Evolutionary conservation across 1,139 yeast species (phyloP), one percentile per base, ranked within the genome.

Genomic region (Suzukiozyma palmioleophila): DNA sequence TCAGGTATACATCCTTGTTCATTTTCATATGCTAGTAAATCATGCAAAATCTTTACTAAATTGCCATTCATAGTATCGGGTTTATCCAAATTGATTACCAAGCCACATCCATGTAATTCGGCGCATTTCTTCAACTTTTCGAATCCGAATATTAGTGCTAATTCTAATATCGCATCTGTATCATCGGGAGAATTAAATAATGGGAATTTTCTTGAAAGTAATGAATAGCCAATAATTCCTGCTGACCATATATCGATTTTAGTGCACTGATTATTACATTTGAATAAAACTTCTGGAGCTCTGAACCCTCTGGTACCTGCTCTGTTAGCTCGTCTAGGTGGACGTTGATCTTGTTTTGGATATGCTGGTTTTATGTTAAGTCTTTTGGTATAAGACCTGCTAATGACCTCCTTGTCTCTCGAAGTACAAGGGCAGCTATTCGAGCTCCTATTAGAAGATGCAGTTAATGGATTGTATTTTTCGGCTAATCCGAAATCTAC

Each of bases 241-340:
- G 90, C 95, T 2, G 96, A 83, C 97, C 97, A 89, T 12, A 88
- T 77, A 59, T 89, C 97, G 32, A 89, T 78, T 56, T 83, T 83
- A 2, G 87, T 77, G 8, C 84, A 73, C 62, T 90, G 97, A 43
- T 85, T 81, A 1, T 87, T 79, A 60, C 97, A 89, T 58, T 88
- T 88, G 61, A 89, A 76, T 43, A 90, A 66, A 2, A 89, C 97
- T 57, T 89, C 97, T 0, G 97, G 97, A 0, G 97, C 96, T 49
- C 97, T 73, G 57, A 89, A 89, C 0, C 97, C 97, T 51, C 98
- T 75, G 0, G 99, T 94, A 2, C 99, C 99, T 1, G 98, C 98
- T 52, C 99, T 79, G 55, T 92, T 92, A 1, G 97, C 97, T 43
- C 98, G 73, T 53, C 96, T 75, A 1, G 95, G 89, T 1, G 95